These are phyloP conservation scores for Sarocladium oryzae DNA, from an alignment of 2,329 filamentous ascomycete genomes.

Conservation along the genomic window DNA sequence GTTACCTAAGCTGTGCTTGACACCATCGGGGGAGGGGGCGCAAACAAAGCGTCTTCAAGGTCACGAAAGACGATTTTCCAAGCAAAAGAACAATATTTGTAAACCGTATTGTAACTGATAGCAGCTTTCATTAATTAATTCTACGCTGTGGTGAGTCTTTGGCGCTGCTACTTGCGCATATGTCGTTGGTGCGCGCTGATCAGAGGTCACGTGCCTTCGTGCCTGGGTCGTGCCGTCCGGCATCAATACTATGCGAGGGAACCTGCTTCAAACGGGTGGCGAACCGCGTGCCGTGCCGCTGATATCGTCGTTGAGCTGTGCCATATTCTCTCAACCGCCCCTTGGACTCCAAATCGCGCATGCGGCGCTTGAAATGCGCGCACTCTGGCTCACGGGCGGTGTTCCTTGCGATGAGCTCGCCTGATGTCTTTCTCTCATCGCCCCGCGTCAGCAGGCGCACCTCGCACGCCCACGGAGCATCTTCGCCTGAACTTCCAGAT, in stretches of 20 bases:
- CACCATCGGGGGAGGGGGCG: not conserved
- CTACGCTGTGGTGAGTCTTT: too few relatives aligned
- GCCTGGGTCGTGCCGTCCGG: not conserved
- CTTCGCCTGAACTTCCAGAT: constrained; percentile 50
- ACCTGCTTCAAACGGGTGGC: not conserved
- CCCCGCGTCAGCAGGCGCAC: constrained; percentile 20
- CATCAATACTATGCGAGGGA: not conserved
- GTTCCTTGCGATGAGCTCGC: constrained; percentile 25
- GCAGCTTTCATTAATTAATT: too few relatives aligned
- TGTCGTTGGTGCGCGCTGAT: too few relatives aligned
- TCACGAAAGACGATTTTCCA: too few relatives aligned
- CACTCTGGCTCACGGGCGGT: constrained; percentile 9
- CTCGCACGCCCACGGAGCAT: constrained; percentile 27
- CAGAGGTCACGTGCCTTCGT: constrained; percentile 4
- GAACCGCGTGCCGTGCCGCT: not conserved
- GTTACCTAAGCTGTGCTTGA: not conserved
- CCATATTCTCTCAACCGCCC: not conserved
- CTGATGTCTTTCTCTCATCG: constrained; percentile 25
- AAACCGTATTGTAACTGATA: too few relatives aligned
- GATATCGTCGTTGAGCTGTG: not conserved
- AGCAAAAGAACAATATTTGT: too few relatives aligned
- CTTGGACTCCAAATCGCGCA: not conserved
- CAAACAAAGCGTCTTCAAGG: too few relatives aligned
- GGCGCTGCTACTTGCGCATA: too few relatives aligned
- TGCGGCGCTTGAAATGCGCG: constrained; percentile 31